Evolutionary conservation across 163 green algal genomes (phyloP).

Genomic region (Coccomyxa subellipsoidea): DNA sequence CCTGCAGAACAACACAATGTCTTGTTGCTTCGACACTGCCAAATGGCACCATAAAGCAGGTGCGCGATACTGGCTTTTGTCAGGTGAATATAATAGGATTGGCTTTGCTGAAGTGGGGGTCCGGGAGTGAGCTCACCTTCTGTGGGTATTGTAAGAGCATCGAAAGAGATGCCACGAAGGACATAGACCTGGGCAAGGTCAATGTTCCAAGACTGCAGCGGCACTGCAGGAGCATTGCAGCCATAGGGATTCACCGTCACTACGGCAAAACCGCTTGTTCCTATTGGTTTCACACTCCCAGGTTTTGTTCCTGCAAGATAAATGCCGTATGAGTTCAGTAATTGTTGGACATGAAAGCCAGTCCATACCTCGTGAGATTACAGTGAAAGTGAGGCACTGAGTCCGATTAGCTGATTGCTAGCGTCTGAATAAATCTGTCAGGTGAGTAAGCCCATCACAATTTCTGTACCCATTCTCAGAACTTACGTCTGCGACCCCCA

Average conservation of each 20-base stretch:
- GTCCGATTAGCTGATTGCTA: too few relatives aligned
- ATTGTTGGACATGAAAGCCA: too few relatives aligned
- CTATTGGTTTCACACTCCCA: neutral
- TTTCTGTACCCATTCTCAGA: neutral
- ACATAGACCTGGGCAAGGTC: neutral
- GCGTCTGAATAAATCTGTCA: too few relatives aligned
- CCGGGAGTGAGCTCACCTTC: neutral
- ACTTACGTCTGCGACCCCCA: neutral
- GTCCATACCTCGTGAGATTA: too few relatives aligned
- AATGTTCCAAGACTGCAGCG: neutral
- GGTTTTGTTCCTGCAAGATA: neutral
- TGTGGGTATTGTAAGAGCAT: neutral
- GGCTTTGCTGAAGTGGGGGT: too few relatives aligned
- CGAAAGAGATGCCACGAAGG: neutral
- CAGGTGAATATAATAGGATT: neutral
- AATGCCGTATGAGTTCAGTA: too few relatives aligned
- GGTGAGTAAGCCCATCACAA: neutral
- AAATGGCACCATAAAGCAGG: neutral
- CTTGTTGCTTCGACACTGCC: neutral
- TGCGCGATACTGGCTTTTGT: neutral
- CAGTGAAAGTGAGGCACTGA: too few relatives aligned
- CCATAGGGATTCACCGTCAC: conserved; percentile 4
- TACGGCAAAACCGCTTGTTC: neutral
- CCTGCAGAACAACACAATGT: neutral
- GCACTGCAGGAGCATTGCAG: neutral